Evolutionary conservation across 768 basidiomycete species (phyloP).

Genomic region (Phaffia tasmanica): DNA sequence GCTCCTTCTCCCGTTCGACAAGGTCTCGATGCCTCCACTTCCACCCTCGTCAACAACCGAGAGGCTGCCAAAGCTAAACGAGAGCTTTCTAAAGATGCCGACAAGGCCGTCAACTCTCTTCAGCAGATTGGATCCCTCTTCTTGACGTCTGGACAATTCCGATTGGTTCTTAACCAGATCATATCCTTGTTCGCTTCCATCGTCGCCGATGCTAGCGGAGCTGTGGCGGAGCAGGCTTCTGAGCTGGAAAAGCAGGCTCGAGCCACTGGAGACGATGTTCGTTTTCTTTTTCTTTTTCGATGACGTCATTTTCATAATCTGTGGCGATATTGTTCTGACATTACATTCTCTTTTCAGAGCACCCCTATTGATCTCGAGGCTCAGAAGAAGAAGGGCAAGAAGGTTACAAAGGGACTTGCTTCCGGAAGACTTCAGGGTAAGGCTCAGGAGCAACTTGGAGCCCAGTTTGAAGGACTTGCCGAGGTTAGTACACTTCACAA

Average conservation of each 20-base stretch:
- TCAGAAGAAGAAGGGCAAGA: constrained; percentile 36
- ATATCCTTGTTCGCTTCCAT: constrained; percentile 38
- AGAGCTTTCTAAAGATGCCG: constrained; percentile 30
- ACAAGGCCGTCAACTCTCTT: constrained; percentile 36
- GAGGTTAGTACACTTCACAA: constrained; percentile 6
- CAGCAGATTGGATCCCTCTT: constrained; percentile 37
- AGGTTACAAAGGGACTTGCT: constrained; percentile 32
- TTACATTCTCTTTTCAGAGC: constrained; percentile 23
- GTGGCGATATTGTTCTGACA: constrained; percentile 31
- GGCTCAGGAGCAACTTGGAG: constrained; percentile 33
- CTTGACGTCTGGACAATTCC: constrained; percentile 38
- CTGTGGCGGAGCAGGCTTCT: constrained; percentile 36
- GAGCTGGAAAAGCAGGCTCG: constrained; percentile 28
- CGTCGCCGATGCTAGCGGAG: constrained; percentile 39
- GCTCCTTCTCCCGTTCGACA: neutral
- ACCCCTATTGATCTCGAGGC: constrained; percentile 36
- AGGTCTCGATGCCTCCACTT: neutral
- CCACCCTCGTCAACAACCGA: too few species aligned
- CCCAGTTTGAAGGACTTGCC: constrained; percentile 30
- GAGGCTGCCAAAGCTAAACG: too few species aligned
- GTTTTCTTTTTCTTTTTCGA: neutral
- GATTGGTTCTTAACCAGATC: constrained; percentile 36
- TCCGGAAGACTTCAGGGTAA: constrained; percentile 38
- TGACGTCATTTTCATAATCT: constrained; percentile 12
- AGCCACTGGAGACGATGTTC: constrained; percentile 11